Evolutionary conservation across 306 rosid species (phyloP).

Genomic region (Fagus crenata): DNA sequence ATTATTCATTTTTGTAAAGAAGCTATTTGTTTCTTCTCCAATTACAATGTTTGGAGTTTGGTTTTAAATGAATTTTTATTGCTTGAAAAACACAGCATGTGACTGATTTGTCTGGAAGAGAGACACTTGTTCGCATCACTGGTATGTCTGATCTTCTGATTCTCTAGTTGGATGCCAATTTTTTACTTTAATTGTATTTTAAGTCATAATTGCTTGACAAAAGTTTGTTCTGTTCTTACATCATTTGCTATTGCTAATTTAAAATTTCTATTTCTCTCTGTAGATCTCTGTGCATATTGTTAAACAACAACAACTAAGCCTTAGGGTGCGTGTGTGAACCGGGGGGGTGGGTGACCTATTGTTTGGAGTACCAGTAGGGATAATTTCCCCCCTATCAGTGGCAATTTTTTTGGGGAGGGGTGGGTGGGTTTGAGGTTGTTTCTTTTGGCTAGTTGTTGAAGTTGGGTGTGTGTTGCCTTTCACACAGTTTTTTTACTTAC

Average conservation of each 20-base stretch:
- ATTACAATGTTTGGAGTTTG: not conserved
- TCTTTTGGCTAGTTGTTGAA: not conserved
- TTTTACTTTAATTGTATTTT: not conserved
- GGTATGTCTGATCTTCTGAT: conserved; percentile 33
- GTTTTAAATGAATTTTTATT: not conserved
- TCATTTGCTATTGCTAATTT: not conserved
- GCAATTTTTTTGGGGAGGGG: not conserved
- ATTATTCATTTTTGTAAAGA: not conserved
- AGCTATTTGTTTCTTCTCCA: not conserved
- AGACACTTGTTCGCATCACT: conserved; percentile 83
- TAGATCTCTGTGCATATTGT: not conserved
- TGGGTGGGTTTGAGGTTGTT: not conserved
- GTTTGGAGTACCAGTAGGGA: not conserved
- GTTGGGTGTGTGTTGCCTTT: not conserved
- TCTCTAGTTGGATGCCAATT: not conserved
- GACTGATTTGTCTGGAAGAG: conserved; percentile 88
- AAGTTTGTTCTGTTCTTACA: not conserved
- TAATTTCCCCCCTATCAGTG: not conserved
- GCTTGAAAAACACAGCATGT: conserved; percentile 56
- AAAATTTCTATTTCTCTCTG: too few relatives aligned
- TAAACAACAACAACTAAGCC: too few relatives aligned
- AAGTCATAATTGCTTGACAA: not conserved
- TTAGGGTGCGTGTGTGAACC: too few relatives aligned
- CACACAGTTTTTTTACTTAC: not conserved
- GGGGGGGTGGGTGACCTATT: not conserved